Conservation (phyloP, 192 early-diverging fungal genomes). For the Umbelopsis isabellina region DNA sequence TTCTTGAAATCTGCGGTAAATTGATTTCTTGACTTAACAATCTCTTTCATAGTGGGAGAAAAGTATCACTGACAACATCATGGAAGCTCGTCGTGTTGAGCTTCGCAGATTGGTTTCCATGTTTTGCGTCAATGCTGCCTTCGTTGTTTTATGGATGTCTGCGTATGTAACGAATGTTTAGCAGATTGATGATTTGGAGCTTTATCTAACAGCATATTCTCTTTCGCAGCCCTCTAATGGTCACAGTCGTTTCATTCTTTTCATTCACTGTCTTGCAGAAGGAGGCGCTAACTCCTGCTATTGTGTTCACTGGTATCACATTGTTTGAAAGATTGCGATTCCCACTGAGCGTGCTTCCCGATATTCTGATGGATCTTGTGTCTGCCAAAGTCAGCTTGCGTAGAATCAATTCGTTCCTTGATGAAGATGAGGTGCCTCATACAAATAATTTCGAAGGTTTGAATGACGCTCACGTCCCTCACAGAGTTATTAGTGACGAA, state of each 20-base stretch:
- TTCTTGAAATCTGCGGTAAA: neutral
- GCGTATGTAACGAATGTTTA: neutral
- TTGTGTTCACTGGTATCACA: conserved; percentile 66
- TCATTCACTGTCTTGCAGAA: conserved; percentile 56
- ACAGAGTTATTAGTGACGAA: neutral
- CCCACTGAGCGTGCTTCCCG: conserved; percentile 57
- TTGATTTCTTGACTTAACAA: neutral
- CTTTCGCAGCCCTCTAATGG: conserved; percentile 58
- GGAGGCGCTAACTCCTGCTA: conserved; percentile 46
- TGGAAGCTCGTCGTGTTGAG: conserved; percentile 46
- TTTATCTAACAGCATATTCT: conserved; percentile 40
- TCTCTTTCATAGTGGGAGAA: conserved; percentile 55
- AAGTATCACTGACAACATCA: conserved; percentile 70
- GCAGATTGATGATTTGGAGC: neutral
- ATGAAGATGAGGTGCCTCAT: conserved; percentile 41
- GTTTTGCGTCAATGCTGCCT: conserved; percentile 33
- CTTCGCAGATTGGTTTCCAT: conserved; percentile 37
- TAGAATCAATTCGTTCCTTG: conserved; percentile 51
- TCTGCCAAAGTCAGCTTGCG: conserved; percentile 57
- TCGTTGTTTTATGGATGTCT: conserved; percentile 39
- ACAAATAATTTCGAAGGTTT: conserved; percentile 34
- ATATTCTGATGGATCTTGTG: conserved; percentile 58
- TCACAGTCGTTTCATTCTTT: conserved; percentile 62
- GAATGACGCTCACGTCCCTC: neutral
- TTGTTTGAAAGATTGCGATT: conserved; percentile 67